Conservation (phyloP, 331 rosid species). For the Dryas integrifolia region DNA sequence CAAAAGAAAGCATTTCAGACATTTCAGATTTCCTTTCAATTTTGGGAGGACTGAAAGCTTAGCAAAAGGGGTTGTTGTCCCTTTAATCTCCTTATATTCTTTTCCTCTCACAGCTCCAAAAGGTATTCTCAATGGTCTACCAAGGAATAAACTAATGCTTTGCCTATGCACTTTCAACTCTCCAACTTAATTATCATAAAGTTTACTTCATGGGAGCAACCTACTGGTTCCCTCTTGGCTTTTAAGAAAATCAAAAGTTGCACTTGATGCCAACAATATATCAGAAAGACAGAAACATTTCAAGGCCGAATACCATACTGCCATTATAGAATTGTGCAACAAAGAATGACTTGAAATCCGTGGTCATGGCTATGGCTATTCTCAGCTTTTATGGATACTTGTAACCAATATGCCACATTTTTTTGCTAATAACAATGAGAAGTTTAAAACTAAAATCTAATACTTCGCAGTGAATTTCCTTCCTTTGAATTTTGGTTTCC, state of each 20-base stretch:
- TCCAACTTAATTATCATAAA: neutral
- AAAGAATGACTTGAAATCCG: no score
- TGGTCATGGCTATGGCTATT: neutral
- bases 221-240: neutral
- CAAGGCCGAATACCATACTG: neutral
- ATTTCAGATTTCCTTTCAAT: neutral
- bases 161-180: neutral
- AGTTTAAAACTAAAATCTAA: neutral
- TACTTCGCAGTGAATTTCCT: neutral
- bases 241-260: neutral
- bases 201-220: neutral
- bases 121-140: neutral
- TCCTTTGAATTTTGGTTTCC: neutral
- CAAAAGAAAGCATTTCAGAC: neutral
- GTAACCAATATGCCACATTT: neutral
- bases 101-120: neutral
- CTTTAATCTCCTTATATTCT: neutral
- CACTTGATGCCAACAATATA: neutral
- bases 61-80: no score
- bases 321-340: neutral
- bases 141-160: neutral
- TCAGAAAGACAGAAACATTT: no score
- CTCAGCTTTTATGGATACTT: neutral
- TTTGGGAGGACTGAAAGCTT: neutral
- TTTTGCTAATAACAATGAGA: neutral